Base-by-base conservation (phyloP, 768 basidiomycete genomes). In the Suillus discolor region DNA sequence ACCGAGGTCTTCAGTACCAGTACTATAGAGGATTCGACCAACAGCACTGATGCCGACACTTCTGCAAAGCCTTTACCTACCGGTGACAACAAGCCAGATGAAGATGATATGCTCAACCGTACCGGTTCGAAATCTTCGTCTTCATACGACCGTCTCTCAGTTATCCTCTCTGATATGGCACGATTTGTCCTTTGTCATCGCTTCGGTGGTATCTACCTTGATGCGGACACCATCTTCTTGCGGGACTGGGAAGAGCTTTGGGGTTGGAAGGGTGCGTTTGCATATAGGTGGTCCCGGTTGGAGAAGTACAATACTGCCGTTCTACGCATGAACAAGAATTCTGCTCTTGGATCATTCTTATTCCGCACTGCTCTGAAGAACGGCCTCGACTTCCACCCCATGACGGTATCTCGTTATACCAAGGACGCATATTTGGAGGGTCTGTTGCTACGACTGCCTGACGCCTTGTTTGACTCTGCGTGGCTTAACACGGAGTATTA, bases 211-310 rank as follows among this genome's bases (percentile, higher is more conserved):
- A 92, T 96, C 59, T 99, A 99, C 74, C 88, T 99, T 62, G 97
- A 99, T 72, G 96, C 96, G 12, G 97, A 99, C 75, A 98, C 95
- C 11, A 87, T 99, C 68, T 88, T 99, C 70, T 79, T 99, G 39
- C 90, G 97, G 25, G 97, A 99, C 73, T 99, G 97, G 97, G 96
- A 97, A 74, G 97, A 99, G 70, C 81, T 99, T 6, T 98, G 94
- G 94, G 94, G 94, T 36, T 97, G 93, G 91, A 88, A 90, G 71
- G 96, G 96, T 45, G 95, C 96, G 20, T 99, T 97, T 71, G 96
- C 97, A 9, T 99, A 98, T 76, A 85, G 97, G 3, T 99, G 97
- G 97, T 94, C 92, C 25, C 89, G 94, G 57, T 81, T 96, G 67
- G 87, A 92, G 72, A 93, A 90, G 75, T 98, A 98, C 78, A 98